These are phyloP conservation scores for Limtongia smithiae DNA, from an alignment of 805 yeast species.

Conservation along the genomic window DNA sequence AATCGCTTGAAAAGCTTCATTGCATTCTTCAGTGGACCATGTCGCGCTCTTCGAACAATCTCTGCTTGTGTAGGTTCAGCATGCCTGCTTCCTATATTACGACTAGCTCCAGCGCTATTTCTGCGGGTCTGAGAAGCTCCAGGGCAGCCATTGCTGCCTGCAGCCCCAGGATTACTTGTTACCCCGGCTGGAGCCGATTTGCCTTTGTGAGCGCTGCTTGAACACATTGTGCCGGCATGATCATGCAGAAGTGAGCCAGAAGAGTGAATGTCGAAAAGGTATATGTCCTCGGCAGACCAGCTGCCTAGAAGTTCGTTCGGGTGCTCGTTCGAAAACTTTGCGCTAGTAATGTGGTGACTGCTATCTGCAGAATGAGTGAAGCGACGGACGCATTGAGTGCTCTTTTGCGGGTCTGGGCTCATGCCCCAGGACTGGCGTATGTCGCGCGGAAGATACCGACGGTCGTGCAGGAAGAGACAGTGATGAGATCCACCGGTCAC, in stretches of 20 bases:
- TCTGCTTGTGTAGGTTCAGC: too few species aligned
- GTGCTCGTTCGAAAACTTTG: constrained; percentile 18
- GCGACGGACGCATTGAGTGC: constrained; percentile 27
- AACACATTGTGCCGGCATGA: not conserved
- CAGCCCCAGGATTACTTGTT: too few species aligned
- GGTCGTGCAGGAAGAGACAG: constrained; percentile 26
- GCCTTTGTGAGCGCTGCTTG: not conserved
- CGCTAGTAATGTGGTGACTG: constrained; percentile 22
- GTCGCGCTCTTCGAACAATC: too few species aligned
- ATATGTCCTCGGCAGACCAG: constrained; percentile 26
- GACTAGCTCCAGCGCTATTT: not conserved
- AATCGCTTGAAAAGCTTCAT: not conserved
- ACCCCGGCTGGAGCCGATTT: too few species aligned
- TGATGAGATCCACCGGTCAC: constrained; percentile 27
- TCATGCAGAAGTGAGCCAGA: not conserved
- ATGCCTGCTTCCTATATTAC: too few species aligned
- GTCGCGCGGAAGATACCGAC: constrained; percentile 20
- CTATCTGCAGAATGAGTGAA: constrained; percentile 11
- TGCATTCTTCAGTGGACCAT: too few species aligned
- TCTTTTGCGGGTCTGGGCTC: constrained; percentile 6
- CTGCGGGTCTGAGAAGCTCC: not conserved
- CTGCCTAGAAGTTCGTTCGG: constrained; percentile 28
- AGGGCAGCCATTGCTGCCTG: too few species aligned
- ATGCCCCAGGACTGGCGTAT: constrained; percentile 15
- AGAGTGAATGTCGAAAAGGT: constrained; percentile 23